Base-by-base conservation (phyloP, 1,284 basidiomycete genomes). In the Fistulina hepatica region DNA sequence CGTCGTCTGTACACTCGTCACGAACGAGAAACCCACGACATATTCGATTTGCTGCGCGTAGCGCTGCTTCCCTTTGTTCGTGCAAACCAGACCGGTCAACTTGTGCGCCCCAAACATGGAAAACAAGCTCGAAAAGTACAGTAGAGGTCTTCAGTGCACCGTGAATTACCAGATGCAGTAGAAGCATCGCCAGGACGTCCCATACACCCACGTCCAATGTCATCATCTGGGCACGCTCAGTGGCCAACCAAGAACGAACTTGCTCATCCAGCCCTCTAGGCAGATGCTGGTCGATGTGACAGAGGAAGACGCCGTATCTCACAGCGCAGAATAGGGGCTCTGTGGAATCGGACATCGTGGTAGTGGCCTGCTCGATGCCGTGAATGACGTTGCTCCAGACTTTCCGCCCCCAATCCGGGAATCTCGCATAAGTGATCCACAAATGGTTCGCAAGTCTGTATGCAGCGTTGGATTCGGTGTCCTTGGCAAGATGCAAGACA, bases 341-440 rank as follows among this genome's bases (percentile, higher is more conserved):
- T 37, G 53, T 50, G 5, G 55, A 37, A 40, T 80, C 73, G 6
- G 59, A 46, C 9, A 67, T 67, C 60, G 78, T 69, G 31, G 56
- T 53, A 5, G 76, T 72, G 33, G 81, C 64, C 52, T 81, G 77
- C 28, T 73, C 73, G 28, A 86, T 58, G 40, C 74, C 76, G 5
- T 76, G 72, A 33, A 88, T 62, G 2, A 76, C 73, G 48, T 81
- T 82, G 47, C 86, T 81, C 81, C 84, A 84, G 7, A 81, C 78
- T 45, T 76, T 77, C 69, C 72, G 78, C 2, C 71, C 78, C 82
- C 82, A 86, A 44, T 81, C 69, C 8, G 59, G 52, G 0, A 78
- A 73, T 3, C 69, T 71, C 25, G 77, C 71, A 49, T 84, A 86
- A 51, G 82, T 81, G 56, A 81, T 78, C 81, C 81, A 84, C 17